phyloP scores from a whole-genome alignment of 257 asterid genomes.

The Lantana camara region DNA sequence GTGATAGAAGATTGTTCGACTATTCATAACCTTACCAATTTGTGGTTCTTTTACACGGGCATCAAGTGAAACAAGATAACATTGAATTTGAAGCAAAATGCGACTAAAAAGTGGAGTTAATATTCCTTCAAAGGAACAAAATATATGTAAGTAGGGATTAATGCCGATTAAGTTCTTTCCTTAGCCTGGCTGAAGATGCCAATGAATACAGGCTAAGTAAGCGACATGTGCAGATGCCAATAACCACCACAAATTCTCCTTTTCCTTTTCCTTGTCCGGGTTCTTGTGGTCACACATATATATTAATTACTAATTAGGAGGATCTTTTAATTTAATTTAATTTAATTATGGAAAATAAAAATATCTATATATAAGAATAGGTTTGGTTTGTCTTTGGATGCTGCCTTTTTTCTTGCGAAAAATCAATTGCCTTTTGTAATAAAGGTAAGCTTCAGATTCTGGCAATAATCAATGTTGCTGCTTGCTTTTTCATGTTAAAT shows the following conservation, averaged over 20 bases:
- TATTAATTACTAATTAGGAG: too few species aligned
- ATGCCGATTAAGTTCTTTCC: constrained; percentile 38
- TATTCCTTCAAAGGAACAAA: constrained; percentile 34
- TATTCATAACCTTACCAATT: too few species aligned
- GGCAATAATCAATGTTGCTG: constrained; percentile 34
- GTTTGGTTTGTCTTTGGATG: constrained; percentile 33
- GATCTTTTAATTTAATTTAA: background rate
- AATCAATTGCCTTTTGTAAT: constrained; percentile 32
- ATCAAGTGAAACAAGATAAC: too few species aligned
- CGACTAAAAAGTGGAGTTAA: background rate
- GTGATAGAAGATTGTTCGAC: too few species aligned
- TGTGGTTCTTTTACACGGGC: too few species aligned
- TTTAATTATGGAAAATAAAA: background rate
- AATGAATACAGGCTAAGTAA: constrained; percentile 30
- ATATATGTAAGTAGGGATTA: constrained; percentile 26
- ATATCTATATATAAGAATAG: too few species aligned
- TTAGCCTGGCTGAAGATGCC: constrained; percentile 41
- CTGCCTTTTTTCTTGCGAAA: constrained; percentile 32
- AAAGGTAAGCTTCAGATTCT: constrained; percentile 40
- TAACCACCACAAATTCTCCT: constrained; percentile 22
- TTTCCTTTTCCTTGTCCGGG: constrained; percentile 1
- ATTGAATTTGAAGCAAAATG: background rate
- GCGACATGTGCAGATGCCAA: constrained; percentile 39
- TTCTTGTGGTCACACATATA: constrained; percentile 25
- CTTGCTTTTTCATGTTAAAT: constrained; percentile 34